Evolutionary conservation across 495 filamentous ascomycete species (phyloP).

Genomic region (Aspergillus ostianus): DNA sequence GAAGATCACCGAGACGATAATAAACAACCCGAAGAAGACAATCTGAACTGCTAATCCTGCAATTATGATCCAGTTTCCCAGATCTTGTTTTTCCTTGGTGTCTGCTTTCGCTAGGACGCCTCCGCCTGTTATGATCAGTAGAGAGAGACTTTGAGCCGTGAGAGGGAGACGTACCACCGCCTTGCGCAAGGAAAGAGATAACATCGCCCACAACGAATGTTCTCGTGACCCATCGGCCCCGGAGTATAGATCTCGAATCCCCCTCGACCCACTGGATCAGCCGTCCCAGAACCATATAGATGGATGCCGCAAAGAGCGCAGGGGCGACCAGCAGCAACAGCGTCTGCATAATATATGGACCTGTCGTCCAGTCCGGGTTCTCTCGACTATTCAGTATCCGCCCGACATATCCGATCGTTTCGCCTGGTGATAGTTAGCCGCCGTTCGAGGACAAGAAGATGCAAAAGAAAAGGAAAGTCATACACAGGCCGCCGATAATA

Average conservation of each 20-base stretch:
- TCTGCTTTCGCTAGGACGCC: neutral
- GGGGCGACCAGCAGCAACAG: conserved; percentile 46
- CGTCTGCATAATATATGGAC: conserved; percentile 25
- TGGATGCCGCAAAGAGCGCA: conserved; percentile 49
- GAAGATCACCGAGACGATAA: conserved; percentile 35
- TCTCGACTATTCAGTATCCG: neutral
- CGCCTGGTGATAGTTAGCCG: neutral
- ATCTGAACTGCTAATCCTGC: conserved; percentile 43
- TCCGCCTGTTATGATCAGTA: neutral
- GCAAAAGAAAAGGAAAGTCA: no score
- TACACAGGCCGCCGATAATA: no score
- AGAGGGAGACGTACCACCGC: conserved; percentile 17
- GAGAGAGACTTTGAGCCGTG: neutral
- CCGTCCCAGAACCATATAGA: conserved; percentile 55
- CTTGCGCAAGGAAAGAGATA: conserved; percentile 24
- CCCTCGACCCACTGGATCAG: conserved; percentile 41
- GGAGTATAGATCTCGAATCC: conserved; percentile 25
- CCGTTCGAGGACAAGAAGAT: no score
- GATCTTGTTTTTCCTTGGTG: neutral
- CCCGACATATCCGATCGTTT: neutral
- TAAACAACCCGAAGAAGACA: conserved; percentile 47
- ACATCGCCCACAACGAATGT: conserved; percentile 32
- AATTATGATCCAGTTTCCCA: conserved; percentile 42
- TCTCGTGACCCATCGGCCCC: conserved; percentile 21
- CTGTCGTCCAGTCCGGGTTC: neutral